Percentiles rank a stretch among this genome's conserved stretches.
phyloP scores from a whole-genome alignment of 768 basidiomycete species.

The Lactarius vividus region DNA sequence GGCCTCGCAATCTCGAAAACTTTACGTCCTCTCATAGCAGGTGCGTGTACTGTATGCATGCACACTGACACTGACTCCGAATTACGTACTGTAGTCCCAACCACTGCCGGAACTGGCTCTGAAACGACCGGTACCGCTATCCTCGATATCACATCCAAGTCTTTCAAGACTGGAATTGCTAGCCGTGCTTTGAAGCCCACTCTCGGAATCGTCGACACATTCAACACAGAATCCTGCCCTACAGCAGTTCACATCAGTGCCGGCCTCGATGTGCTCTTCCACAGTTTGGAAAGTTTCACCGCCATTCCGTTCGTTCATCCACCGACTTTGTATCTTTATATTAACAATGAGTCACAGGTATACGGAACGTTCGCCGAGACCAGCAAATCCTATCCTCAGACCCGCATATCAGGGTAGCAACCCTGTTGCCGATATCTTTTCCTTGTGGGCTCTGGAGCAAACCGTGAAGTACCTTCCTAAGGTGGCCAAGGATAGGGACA shows the following conservation, averaged over 20 bases:
- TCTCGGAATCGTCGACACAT: slow-evolving; percentile 76
- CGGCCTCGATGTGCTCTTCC: slow-evolving; percentile 95
- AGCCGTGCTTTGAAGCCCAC: slow-evolving; percentile 88
- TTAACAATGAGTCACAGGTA: slow-evolving; percentile 49
- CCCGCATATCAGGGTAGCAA: slow-evolving; percentile 95
- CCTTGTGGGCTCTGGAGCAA: slow-evolving; percentile 87
- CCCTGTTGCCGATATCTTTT: slow-evolving; percentile 94
- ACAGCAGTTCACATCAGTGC: slow-evolving; percentile 90
- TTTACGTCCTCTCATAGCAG: slow-evolving; percentile 81
- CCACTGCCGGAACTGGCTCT: slow-evolving; percentile 84
- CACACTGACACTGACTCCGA: not conserved
- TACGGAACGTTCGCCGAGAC: slow-evolving; percentile 85
- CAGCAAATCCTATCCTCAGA: slow-evolving; percentile 82
- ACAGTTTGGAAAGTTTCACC: slow-evolving; percentile 92
- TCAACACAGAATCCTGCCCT: slow-evolving; percentile 89
- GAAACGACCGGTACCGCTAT: slow-evolving; percentile 96
- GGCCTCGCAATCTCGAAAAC: slow-evolving; percentile 76
- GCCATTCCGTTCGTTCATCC: slow-evolving; percentile 72
- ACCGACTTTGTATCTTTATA: slow-evolving; percentile 4
- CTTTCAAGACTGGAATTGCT: slow-evolving; percentile 97
- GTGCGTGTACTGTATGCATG: slow-evolving; percentile 36
- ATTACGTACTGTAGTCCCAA: slow-evolving; percentile 47
- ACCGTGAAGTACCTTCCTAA: slow-evolving; percentile 88
- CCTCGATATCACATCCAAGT: slow-evolving; percentile 84
- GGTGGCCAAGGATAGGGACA: slow-evolving; percentile 73